Evolutionary conservation across 2,329 filamentous ascomycete species (phyloP), one percentile per base, ranked within the genome.

Genomic region (Nannizziopsis barbatae): DNA sequence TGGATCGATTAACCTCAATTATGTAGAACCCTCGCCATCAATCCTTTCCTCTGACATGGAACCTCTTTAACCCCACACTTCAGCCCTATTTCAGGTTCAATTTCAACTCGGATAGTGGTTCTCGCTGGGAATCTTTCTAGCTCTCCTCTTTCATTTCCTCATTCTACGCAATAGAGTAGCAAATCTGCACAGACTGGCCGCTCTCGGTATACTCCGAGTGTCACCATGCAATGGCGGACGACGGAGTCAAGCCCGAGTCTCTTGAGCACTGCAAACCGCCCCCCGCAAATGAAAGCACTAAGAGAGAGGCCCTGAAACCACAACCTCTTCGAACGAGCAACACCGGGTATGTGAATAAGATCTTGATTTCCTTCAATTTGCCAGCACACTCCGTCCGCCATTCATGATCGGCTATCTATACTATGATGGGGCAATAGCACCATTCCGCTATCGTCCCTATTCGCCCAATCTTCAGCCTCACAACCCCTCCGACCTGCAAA

Each of bases 221-320:
- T 27, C 39, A 49, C 43, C 46, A 49, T 49, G 46, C 36, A 41
- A 49, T 49, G 46, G 46, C 46, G n/a, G 46, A 49, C 46, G 46
- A 43, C 31, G n/a, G 12, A 12, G 10, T 2, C 40, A 37, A 39
- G 40, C 17, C 20, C 30, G 46, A 49, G 3, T 22, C 39, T 38
- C n/a, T 20, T 33, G 32, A 43, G 8, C 38, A 15, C 32, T 36
- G 18, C 8, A 49, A 32, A 14, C 22, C 14, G 14, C 31, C 20
- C 33, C 41, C 46, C 46, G 39, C 40, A 49, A 20, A 42, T 35
- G 40, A 42, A 36, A 42, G 33, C 8, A n/a, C 33, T 17, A 35
- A 40, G 38, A 43, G 31, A 20, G 32, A 27, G 20, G 40, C n/a
- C 41, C 8, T 20, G n/a, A 43, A 22, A 22, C 46, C 40, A 11